Conservation (phyloP, 2,329 filamentous ascomycete genomes). For the Domatiomyces globalis region DNA sequence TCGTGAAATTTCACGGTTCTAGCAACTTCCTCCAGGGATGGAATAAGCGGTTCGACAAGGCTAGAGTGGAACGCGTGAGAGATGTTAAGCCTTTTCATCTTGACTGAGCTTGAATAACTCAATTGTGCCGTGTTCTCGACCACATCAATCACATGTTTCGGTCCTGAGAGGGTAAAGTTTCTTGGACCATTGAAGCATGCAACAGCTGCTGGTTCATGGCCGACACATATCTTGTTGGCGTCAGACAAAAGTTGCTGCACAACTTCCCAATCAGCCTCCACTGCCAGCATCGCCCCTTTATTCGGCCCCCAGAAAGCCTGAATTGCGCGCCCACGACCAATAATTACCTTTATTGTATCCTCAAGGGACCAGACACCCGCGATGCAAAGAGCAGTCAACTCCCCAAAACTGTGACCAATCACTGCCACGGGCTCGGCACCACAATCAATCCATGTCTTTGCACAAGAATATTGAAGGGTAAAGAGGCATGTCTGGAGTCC, state of each 20-base stretch:
- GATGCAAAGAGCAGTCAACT: conserved; percentile 10
- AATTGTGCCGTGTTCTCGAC: conserved; percentile 4
- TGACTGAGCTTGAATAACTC: conserved; percentile 13
- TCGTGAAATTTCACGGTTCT: too few species aligned
- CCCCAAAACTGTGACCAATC: conserved; percentile 12
- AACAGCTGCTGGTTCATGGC: conserved; percentile 11
- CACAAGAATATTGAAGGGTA: conserved; percentile 26
- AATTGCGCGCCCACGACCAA: conserved; percentile 22
- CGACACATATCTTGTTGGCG: conserved; percentile 22
- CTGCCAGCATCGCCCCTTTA: conserved; percentile 22
- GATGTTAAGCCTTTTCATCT: conserved; percentile 29
- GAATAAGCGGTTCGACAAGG: conserved; percentile 25
- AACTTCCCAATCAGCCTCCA: conserved; percentile 21
- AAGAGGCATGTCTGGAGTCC: conserved; percentile 27
- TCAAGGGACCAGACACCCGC: conserved; percentile 4
- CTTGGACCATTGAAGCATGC: conserved; percentile 10
- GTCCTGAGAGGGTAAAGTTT: too few species aligned
- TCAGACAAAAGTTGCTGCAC: conserved; percentile 21
- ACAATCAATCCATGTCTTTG: conserved; percentile 26
- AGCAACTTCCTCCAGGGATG: too few species aligned
- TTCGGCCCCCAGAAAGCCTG: conserved; percentile 23
- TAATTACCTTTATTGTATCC: conserved; percentile 22
- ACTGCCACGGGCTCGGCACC: conserved; percentile 19
- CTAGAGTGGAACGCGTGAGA: conserved; percentile 37
- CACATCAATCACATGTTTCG: neutral